Evolutionary conservation across 2,329 filamentous ascomycete genomes (phyloP), one percentile per base, ranked within the genome.

Genomic region (Cladosporium oxysporum): DNA sequence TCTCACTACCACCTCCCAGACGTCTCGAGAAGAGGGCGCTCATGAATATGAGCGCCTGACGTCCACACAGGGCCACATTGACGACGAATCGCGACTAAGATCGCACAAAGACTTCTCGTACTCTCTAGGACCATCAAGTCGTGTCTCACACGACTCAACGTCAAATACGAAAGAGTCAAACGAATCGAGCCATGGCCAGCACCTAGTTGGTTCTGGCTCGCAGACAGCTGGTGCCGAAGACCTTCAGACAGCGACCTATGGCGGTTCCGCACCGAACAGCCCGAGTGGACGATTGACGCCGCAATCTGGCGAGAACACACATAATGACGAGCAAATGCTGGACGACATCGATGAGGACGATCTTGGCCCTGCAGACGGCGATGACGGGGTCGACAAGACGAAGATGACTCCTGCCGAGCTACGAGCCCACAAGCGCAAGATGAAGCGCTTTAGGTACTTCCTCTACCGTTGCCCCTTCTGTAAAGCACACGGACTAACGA

Each of bases 401-500:
- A 71, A 67, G 10, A 79, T 83, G 75, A 81, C 81, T 10, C 81
- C 81, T 26, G 81, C 80, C 28, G 82, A 83, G 68, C 74, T 83
- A 26, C 76, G 81, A 37, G 80, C 81, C 10, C 80, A 82, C 64
- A 83, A 83, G 73, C 78, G 82, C 60, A 84, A 83, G 75, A 85
- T 84, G 91, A 94, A 94, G 83, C 84, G 91, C 66, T 94, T 94
- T 76, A 87, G 90, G 90, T 91, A 83, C 21, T 71, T 65, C 5
- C 28, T 29, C 23, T 11, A 37, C 31, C 55, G 26, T 16, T 16
- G 11, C 18, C 8, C 6, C 18, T 11, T 53, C 23, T 23, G n/a
- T 44, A 3, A 16, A 37, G 41, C 33, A 21, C 26, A 49, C 26
- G 5, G 12, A 29, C 62, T 59, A 29, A 64, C 28, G 16, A 41